Evolutionary conservation across 2,329 filamentous ascomycete species (phyloP).

Genomic region (Sporothrix protearum): DNA sequence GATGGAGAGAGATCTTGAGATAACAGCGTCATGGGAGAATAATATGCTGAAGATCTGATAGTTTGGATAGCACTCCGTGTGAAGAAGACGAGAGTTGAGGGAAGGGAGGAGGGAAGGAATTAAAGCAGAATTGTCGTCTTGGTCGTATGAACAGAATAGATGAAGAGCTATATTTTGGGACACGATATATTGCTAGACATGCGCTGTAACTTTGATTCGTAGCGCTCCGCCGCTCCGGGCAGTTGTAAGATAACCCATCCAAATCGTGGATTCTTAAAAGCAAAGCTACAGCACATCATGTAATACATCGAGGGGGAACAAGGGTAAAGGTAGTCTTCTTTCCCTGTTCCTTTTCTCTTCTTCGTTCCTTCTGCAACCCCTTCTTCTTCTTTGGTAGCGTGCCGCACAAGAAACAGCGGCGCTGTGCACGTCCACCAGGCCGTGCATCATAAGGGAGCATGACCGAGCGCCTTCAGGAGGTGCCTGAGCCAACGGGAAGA

Average conservation of each 20-base stretch:
- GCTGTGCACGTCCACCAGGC: neutral
- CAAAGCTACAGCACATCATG: neutral
- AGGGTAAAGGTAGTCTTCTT: neutral
- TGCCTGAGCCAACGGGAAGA: neutral
- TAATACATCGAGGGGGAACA: neutral
- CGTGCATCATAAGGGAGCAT: neutral
- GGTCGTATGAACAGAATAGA: neutral
- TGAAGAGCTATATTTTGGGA: slow-evolving; percentile 1
- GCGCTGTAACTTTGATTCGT: neutral
- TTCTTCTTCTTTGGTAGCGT: neutral
- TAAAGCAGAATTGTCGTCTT: neutral
- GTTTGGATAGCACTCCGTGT: too few species aligned
- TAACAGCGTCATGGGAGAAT: neutral
- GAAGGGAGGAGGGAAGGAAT: neutral
- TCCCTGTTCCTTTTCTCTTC: neutral
- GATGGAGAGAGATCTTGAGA: neutral
- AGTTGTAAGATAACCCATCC: neutral
- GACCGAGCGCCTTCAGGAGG: neutral
- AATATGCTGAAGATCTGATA: neutral
- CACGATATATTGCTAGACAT: neutral
- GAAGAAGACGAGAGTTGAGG: neutral
- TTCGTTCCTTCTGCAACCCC: neutral
- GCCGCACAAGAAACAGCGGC: neutral
- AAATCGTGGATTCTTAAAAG: too few species aligned
- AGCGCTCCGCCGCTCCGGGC: neutral